These are phyloP conservation scores for Colletotrichum sojae DNA, from an alignment of 2,329 filamentous ascomycete species.

Conservation along the genomic window DNA sequence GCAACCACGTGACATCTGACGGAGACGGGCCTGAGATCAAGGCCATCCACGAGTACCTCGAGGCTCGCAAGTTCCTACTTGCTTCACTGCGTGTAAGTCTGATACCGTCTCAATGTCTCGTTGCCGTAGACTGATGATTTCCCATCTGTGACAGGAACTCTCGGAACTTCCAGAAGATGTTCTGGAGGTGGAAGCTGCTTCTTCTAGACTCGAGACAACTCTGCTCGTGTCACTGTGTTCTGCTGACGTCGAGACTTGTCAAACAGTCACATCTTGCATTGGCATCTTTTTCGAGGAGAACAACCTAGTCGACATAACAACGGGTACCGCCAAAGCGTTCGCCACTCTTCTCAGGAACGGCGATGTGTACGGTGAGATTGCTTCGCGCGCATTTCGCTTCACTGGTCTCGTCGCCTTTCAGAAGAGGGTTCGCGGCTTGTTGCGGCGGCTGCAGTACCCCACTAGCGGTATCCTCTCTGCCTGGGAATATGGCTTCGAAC, in stretches of 20 bases:
- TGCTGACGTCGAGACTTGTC: conserved; percentile 75
- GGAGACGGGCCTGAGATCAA: conserved; percentile 60
- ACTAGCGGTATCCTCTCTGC: conserved; percentile 77
- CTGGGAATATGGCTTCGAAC: conserved; percentile 76
- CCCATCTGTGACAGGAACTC: conserved; percentile 60
- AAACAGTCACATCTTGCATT: conserved; percentile 74
- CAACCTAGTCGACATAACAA: conserved; percentile 65
- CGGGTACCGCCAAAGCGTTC: conserved; percentile 64
- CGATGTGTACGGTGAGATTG: conserved; percentile 73
- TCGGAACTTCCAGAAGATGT: conserved; percentile 68
- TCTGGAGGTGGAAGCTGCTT: conserved; percentile 66
- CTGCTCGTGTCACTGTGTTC: conserved; percentile 76
- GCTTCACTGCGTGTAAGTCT: conserved; percentile 62
- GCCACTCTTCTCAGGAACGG: conserved; percentile 71
- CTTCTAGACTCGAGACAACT: conserved; percentile 72
- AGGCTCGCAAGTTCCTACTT: conserved; percentile 68
- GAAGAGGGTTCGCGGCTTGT: conserved; percentile 72
- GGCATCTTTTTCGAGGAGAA: conserved; percentile 75
- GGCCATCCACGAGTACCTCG: conserved; percentile 69
- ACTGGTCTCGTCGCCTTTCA: conserved; percentile 80
- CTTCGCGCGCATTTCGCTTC: conserved; percentile 74
- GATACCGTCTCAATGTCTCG: background rate
- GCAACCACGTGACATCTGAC: conserved; percentile 61
- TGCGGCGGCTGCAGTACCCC: conserved; percentile 73
- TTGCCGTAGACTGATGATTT: conserved; percentile 6